These are phyloP conservation scores for Silene vulgaris DNA, from an alignment of 179 eudicot species.

Conservation along the genomic window DNA sequence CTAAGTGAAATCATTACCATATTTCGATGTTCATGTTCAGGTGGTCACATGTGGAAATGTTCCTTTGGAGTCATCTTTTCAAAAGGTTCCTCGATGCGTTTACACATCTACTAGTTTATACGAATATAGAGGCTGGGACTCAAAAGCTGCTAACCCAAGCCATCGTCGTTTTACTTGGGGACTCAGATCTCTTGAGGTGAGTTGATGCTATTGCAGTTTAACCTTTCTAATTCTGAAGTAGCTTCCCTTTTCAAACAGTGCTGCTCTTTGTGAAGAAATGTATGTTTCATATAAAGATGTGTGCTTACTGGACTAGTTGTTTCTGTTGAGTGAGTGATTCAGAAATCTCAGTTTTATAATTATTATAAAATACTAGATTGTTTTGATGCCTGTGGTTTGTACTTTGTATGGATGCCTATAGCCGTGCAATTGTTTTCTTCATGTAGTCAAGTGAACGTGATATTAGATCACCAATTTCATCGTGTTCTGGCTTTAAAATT, in stretches of 20 bases:
- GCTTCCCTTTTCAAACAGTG: not conserved
- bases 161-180: constrained; percentile 95
- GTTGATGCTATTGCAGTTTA: constrained; percentile 9
- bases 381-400: not conserved
- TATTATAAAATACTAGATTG: not conserved
- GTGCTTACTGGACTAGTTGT: not conserved
- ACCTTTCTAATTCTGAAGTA: not conserved
- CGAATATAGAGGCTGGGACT: constrained; percentile 87
- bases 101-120: constrained; percentile 76
- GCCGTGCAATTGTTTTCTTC: not conserved
- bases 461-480: not conserved
- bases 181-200: constrained; percentile 75
- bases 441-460: not conserved
- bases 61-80: constrained; percentile 85
- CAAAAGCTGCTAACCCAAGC: constrained; percentile 74
- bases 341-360: not conserved
- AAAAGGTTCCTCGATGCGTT: constrained; percentile 76
- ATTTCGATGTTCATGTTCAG: constrained; percentile 31
- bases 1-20: not conserved
- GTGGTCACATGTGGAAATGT: constrained; percentile 95
- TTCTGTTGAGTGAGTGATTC: not conserved
- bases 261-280: not conserved
- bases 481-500: not conserved
- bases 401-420: not conserved
- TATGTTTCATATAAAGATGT: not conserved